Base-by-base conservation (phyloP, 2,329 filamentous ascomycete genomes). In the Microdochium trichocladiopsis region DNA sequence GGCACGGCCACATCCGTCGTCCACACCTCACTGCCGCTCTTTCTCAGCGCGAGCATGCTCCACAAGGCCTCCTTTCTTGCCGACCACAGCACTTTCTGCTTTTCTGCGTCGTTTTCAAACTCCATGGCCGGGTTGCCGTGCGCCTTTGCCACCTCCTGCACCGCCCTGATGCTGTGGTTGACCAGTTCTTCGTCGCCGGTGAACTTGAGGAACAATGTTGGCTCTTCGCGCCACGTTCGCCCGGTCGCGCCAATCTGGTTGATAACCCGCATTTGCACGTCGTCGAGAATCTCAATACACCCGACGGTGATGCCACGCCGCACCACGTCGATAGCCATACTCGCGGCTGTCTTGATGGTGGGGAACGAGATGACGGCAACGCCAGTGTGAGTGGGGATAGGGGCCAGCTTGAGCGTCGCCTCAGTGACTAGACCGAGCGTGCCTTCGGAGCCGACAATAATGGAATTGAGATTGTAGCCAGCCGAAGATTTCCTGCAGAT, bases 161-260 rank as follows among this genome's bases (percentile, higher is more conserved):
- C 81, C 52, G 82, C 74, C 22, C 65, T 64, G 52, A 87, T 79
- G 62, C 87, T 81, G 61, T 86, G 81, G 58, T 85, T 83, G 48
- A 90, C 79, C 0, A 33, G 23, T 16, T 24, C 18, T 16, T 31
- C 16, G 16, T 9, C 6, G 4, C 45, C 25, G 25, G 33, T 25
- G 21, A 81, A 71, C 66, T 89, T 90, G 72, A 91, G 82, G 62
- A 91, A 91, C 2, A 91, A 71, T 0, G 87, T 90, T 0, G 87
- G 84, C 0, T 72, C 71, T 62, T 89, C 86, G 53, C 80, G 79
- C 87, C 87, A 91, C 36, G 72, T 72, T 23, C 74, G 64, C 2
- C 77, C 73, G 18, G 76, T 77, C 0, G 82, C 83, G 0, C 82
- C 83, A 25, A 67, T 65, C 25, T 77, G 72, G 63, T 89, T 89